Evolutionary conservation across 768 basidiomycete genomes (phyloP).

Genomic region (Calocybe indica): DNA sequence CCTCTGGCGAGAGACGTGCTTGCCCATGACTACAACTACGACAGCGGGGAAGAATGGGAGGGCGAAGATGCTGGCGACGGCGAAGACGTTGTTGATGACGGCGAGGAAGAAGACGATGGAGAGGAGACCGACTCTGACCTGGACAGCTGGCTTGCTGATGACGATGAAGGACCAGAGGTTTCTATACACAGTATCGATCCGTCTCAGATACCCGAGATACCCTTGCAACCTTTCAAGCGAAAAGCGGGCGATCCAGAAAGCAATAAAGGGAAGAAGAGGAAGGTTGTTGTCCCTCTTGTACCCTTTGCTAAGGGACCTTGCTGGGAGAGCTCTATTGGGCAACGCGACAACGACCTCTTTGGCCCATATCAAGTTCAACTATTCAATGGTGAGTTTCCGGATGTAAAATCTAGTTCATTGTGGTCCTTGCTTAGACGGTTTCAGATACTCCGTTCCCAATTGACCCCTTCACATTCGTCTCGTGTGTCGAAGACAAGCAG

Average conservation of each 20-base stretch:
- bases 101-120: slow-evolving; percentile 52
- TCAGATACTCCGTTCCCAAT: slow-evolving; percentile 69
- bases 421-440: slow-evolving; percentile 3
- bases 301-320: slow-evolving; percentile 80
- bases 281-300: slow-evolving; percentile 71
- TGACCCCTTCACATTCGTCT: slow-evolving; percentile 74
- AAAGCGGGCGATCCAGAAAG: slow-evolving; percentile 53
- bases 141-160: slow-evolving; percentile 76
- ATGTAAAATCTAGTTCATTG: background rate
- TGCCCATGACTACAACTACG: slow-evolving; percentile 83
- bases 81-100: slow-evolving; percentile 70
- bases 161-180: slow-evolving; percentile 49
- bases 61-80: slow-evolving; percentile 79
- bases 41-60: slow-evolving; percentile 97
- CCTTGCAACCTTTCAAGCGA: slow-evolving; percentile 43
- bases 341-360: slow-evolving; percentile 66
- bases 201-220: slow-evolving; percentile 28
- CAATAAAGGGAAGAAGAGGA: slow-evolving; percentile 61
- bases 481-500: slow-evolving; percentile 31
- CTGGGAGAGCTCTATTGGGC: slow-evolving; percentile 68
- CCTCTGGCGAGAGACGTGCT: slow-evolving; percentile 78
- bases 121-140: slow-evolving; percentile 70
- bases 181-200: slow-evolving; percentile 26
- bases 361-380: slow-evolving; percentile 71
- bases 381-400: slow-evolving; percentile 64